Base-by-base conservation (phyloP, 108 stramenopile species). In the Stephanodiscus minutulus region DNA sequence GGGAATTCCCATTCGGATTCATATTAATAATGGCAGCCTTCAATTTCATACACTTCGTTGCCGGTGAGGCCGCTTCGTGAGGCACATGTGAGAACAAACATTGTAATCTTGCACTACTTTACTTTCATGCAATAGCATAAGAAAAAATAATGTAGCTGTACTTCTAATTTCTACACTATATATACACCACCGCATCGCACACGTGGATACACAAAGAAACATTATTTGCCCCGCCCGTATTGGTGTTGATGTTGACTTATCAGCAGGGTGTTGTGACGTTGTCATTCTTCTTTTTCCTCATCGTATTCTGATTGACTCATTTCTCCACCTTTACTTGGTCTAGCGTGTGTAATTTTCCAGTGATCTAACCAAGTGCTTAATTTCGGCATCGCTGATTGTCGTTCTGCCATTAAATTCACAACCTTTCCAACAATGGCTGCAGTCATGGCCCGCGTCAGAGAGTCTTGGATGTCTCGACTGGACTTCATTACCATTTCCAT, bases 401-500 rank as follows among this genome's bases (percentile, higher is more conserved):
- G 48, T 24, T 63, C 69, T 44, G 90, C 60, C 61, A 90, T 93
- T 48, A 94, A 86, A 69, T 94, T 94, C 50, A 91, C 83, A 10
- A 94, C 93, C 76, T 94, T 94, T 17, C 90, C 93, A 4, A 94
- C 88, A 46, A 94, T 81, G 2, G 90, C 87, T 31, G 86, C 80
- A 11, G 93, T 90, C 90, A 94, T 91, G 59, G 90, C 86, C 37
- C 93, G 71, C 10, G 93, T 94, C 61, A 94, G 25, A 28, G 93
- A 79, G 31, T 66, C 63, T 47, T 89, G 70, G 72, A 94, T 82
- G 63, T 94, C 88, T 12, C 70, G 55, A 33, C 88, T 89, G 15
- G 80, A 70, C 60, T 83, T 78, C 85, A 94, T 85, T 17, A 94
- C 47, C 17, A 62, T 69, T 58, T 87, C 85, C 88, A 94, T 86